Evolutionary conservation across 306 rosid genomes (phyloP).

Genomic region (Begonia loranthoides): DNA sequence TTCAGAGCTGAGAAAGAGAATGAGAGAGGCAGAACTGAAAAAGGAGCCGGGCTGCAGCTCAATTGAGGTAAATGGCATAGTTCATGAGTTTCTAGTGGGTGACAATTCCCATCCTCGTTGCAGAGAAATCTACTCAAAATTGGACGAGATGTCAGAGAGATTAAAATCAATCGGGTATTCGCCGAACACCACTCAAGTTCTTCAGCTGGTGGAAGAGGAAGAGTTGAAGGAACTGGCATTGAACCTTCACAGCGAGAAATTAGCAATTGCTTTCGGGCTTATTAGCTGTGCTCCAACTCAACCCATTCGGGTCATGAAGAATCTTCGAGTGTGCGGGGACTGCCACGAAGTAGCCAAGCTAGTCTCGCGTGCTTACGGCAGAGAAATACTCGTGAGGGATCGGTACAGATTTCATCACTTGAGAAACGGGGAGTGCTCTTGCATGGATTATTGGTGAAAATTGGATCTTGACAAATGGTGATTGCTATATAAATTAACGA

Average conservation of each 20-base stretch:
- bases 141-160: slow-evolving; percentile 40
- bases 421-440: slow-evolving; percentile 42
- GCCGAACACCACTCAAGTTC: slow-evolving; percentile 35
- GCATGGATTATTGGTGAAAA: slow-evolving; percentile 46
- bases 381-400: slow-evolving; percentile 49
- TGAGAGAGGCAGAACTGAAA: slow-evolving; percentile 39
- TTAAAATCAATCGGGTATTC: slow-evolving; percentile 33
- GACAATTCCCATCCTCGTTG: slow-evolving; percentile 39
- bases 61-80: slow-evolving; percentile 27
- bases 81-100: slow-evolving; percentile 42
- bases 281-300: slow-evolving; percentile 31
- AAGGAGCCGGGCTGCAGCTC: slow-evolving; percentile 59
- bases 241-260: slow-evolving; percentile 47
- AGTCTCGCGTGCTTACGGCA: slow-evolving; percentile 26
- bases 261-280: slow-evolving; percentile 51
- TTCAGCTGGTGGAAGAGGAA: slow-evolving; percentile 49
- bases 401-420: slow-evolving; percentile 54
- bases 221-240: slow-evolving; percentile 36
- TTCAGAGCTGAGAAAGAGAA: slow-evolving; percentile 39
- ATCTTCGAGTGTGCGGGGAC: slow-evolving; percentile 54
- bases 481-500: too few relatives aligned
- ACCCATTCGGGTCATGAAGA: slow-evolving; percentile 50
- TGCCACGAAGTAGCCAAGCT: slow-evolving; percentile 53
- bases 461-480: neutral
- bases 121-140: slow-evolving; percentile 30